Evolutionary conservation across 805 yeast genomes (phyloP).

Genomic region (Candida hispaniensis): DNA sequence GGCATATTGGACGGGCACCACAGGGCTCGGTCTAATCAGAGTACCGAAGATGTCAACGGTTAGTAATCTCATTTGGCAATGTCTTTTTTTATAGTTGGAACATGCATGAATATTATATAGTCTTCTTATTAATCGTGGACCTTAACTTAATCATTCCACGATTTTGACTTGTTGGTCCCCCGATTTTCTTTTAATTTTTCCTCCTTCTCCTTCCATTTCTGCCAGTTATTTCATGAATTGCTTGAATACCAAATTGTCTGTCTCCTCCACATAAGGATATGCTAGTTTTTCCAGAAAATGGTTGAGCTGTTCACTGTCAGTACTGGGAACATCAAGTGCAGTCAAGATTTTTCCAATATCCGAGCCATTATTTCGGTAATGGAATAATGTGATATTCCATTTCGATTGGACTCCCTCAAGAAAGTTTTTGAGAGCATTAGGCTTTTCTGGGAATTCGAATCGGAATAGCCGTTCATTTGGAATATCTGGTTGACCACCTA

Average conservation of each 20-base stretch:
- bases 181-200: neutral
- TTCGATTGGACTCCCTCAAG: slow-evolving; percentile 55
- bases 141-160: too few species aligned
- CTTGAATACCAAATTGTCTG: slow-evolving; percentile 76
- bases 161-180: too few species aligned
- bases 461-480: slow-evolving; percentile 66
- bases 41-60: slow-evolving; percentile 11
- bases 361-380: slow-evolving; percentile 93
- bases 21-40: slow-evolving; percentile 7
- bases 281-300: slow-evolving; percentile 60
- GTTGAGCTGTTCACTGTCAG: slow-evolving; percentile 53
- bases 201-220: neutral
- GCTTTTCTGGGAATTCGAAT: slow-evolving; percentile 95
- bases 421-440: slow-evolving; percentile 83
- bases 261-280: slow-evolving; percentile 69
- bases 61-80: slow-evolving; percentile 12
- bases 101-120: too few species aligned
- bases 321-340: slow-evolving; percentile 75
- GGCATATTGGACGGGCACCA: slow-evolving; percentile 7
- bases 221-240: slow-evolving; percentile 42
- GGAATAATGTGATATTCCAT: slow-evolving; percentile 93
- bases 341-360: slow-evolving; percentile 89
- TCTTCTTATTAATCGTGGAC: too few species aligned
- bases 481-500: slow-evolving; percentile 77
- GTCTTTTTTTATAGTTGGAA: too few species aligned